Evolutionary conservation across 2,329 filamentous ascomycete genomes (phyloP).

Genomic region (Penicillium sp.): DNA sequence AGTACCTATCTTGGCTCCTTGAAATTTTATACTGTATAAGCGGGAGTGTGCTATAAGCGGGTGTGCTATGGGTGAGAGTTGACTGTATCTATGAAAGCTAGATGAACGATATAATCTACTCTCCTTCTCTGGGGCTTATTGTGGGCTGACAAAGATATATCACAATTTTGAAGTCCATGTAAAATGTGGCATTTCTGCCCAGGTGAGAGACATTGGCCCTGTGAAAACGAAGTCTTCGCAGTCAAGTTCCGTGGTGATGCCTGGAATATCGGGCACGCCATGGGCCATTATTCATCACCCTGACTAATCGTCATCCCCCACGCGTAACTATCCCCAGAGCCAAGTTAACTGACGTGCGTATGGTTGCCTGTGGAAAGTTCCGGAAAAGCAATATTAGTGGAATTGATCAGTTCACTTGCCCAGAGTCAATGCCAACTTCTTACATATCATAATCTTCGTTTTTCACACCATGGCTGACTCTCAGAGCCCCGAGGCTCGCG

Average conservation of each 20-base stretch:
- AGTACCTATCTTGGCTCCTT: too few relatives aligned
- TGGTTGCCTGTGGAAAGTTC: constrained; percentile 11
- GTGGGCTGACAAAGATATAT: too few relatives aligned
- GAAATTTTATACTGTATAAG: too few relatives aligned
- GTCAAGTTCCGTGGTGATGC: not conserved
- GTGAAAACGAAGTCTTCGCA: too few relatives aligned
- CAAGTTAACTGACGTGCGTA: constrained; percentile 11
- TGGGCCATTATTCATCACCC: not conserved
- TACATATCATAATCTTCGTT: not conserved
- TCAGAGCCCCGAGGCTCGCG: constrained; percentile 56
- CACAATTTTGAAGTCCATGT: too few relatives aligned
- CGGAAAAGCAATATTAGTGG: not conserved
- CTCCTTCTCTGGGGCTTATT: too few relatives aligned
- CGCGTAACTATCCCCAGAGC: constrained; percentile 3
- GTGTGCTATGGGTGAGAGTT: too few relatives aligned
- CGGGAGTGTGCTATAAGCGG: too few relatives aligned
- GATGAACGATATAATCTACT: too few relatives aligned
- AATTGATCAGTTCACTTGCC: not conserved
- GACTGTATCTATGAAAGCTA: too few relatives aligned
- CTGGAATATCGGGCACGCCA: not conserved
- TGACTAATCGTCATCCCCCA: constrained; percentile 11
- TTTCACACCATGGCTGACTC: constrained; percentile 34
- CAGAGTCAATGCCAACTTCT: not conserved
- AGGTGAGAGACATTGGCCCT: too few relatives aligned
- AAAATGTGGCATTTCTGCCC: too few relatives aligned